Percentiles rank a stretch among this genome's conserved stretches.
Conservation (phyloP, 371 early-diverging fungal species). For the Mortierella sp. region DNA sequence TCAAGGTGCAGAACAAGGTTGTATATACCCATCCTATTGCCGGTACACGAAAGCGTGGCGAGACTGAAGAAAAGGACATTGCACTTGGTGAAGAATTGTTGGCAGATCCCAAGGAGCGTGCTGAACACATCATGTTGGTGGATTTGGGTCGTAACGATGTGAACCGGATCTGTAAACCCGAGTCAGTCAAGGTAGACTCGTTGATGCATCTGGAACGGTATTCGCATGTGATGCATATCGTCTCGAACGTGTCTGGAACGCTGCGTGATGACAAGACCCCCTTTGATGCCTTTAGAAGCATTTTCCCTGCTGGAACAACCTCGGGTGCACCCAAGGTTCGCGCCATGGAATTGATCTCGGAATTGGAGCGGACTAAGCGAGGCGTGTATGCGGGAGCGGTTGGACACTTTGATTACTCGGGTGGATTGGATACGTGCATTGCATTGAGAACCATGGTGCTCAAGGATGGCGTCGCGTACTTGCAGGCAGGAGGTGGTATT, state of each 20-base stretch:
- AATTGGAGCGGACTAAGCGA: slow-evolving; percentile 89
- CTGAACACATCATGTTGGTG: slow-evolving; percentile 98
- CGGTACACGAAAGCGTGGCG: slow-evolving; percentile 93
- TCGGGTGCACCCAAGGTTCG: slow-evolving; percentile 97
- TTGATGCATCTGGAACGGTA: slow-evolving; percentile 96
- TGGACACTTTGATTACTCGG: slow-evolving; percentile 94
- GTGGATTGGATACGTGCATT: slow-evolving; percentile 95
- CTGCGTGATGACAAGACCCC: slow-evolving; percentile 88
- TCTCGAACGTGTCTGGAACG: slow-evolving; percentile 90
- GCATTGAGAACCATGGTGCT: slow-evolving; percentile 97
- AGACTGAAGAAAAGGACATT: slow-evolving; percentile 83
- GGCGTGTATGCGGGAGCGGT: slow-evolving; percentile 97
- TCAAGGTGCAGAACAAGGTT: slow-evolving; percentile 86
- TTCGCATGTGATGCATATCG: slow-evolving; percentile 98
- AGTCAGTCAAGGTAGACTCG: slow-evolving; percentile 92
- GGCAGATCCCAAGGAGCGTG: slow-evolving; percentile 91
- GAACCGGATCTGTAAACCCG: slow-evolving; percentile 93
- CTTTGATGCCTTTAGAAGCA: slow-evolving; percentile 95
- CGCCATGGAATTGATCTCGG: slow-evolving; percentile 94
- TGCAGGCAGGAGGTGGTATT: slow-evolving; percentile 96
- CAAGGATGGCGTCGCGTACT: slow-evolving; percentile 93
- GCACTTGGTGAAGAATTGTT: slow-evolving; percentile 86
- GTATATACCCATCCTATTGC: slow-evolving; percentile 97
- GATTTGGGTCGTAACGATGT: slow-evolving; percentile 98
- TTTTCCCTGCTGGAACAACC: slow-evolving; percentile 98